Conservation (phyloP, 2,329 filamentous ascomycete species). For the Clarireedia hainanense region DNA sequence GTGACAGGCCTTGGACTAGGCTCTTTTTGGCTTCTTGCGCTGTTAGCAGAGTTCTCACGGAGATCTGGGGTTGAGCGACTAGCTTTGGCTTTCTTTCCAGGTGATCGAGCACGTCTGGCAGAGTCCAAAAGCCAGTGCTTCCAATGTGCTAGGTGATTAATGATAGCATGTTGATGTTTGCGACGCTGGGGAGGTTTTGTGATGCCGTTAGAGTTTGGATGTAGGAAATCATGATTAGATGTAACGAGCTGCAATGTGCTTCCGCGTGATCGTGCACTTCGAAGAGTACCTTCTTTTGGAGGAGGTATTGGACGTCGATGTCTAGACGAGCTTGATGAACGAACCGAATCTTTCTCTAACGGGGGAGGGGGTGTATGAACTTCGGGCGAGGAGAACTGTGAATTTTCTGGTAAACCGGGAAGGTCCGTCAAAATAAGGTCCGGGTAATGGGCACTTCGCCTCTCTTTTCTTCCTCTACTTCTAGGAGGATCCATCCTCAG, state of each 20-base stretch:
- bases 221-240: conserved; percentile 53
- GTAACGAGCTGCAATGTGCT: conserved; percentile 82
- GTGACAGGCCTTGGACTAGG: conserved; percentile 52
- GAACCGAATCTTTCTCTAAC: conserved; percentile 69
- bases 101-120: conserved; percentile 53
- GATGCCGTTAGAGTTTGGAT: conserved; percentile 35
- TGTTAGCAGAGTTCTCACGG: conserved; percentile 39
- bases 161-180: conserved; percentile 53
- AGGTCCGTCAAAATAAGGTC: conserved; percentile 66
- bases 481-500: conserved; percentile 46
- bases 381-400: conserved; percentile 27
- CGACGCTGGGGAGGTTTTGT: conserved; percentile 34
- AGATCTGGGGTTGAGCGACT: conserved; percentile 50
- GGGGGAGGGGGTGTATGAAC: conserved; percentile 52
- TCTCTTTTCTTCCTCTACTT: conserved; percentile 68
- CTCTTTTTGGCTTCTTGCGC: conserved; percentile 40
- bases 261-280: conserved; percentile 64
- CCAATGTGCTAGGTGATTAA: conserved; percentile 58
- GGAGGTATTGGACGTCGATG: conserved; percentile 71
- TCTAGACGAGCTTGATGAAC: conserved; percentile 69
- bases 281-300: conserved; percentile 69
- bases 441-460: conserved; percentile 59
- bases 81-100: conserved; percentile 31
- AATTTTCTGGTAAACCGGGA: conserved; percentile 63
- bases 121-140: conserved; percentile 69